Evolutionary conservation across 2,329 filamentous ascomycete genomes (phyloP).

Genomic region (Cladosporium sp.): DNA sequence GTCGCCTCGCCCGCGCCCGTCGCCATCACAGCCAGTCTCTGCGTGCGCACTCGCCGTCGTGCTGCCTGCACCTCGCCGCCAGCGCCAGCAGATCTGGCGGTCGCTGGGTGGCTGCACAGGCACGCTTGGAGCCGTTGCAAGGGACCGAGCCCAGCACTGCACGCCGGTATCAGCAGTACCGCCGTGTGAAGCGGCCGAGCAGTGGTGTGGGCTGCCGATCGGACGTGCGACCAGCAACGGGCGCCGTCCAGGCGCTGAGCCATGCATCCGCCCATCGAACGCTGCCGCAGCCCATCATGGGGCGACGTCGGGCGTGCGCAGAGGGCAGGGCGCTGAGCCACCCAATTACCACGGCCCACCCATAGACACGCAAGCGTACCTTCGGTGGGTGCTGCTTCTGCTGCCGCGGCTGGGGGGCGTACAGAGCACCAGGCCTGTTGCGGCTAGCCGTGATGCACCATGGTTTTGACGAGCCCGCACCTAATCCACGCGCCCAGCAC

Average conservation of each 20-base stretch:
- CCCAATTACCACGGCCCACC: constrained; percentile 12
- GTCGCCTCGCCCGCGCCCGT: neutral
- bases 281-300: constrained; percentile 10
- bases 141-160: neutral
- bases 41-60: neutral
- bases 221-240: constrained; percentile 11
- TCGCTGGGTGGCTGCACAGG: neutral
- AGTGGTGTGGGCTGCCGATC: constrained; percentile 9
- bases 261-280: constrained; percentile 11
- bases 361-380: constrained; percentile 12
- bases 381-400: constrained; percentile 9
- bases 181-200: constrained; percentile 9
- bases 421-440: constrained; percentile 5
- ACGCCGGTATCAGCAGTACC: constrained; percentile 9
- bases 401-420: constrained; percentile 8
- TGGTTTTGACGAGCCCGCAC: constrained; percentile 11
- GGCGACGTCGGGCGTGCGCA: constrained; percentile 8
- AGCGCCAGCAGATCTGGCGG: neutral
- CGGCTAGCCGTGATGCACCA: constrained; percentile 10
- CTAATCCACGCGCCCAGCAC: constrained; percentile 6
- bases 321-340: constrained; percentile 13
- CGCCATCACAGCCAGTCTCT: neutral
- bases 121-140: neutral
- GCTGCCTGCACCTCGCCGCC: neutral
- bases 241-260: constrained; percentile 3